These are phyloP conservation scores for Chlorophyllum brunneum DNA, from an alignment of 768 basidiomycete genomes.

Conservation along the genomic window DNA sequence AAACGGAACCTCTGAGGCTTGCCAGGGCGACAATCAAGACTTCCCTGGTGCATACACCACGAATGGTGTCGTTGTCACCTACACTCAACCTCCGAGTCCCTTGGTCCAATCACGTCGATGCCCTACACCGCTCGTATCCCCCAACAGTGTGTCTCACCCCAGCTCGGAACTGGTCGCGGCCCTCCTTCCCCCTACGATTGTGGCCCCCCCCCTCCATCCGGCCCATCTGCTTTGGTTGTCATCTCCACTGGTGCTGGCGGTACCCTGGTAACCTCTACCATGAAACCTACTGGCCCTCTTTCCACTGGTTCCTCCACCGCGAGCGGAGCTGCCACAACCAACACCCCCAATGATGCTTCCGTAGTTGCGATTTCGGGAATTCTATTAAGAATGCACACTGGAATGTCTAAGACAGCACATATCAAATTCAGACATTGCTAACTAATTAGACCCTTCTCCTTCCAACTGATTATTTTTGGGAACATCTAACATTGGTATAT, in stretches of 20 bases:
- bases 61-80: constrained; percentile 33
- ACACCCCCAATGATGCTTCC: constrained; percentile 16
- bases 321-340: not conserved
- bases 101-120: constrained; percentile 31
- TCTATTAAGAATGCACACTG: no score
- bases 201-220: not conserved
- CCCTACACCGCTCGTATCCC: constrained; percentile 36
- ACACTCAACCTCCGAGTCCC: constrained; percentile 36
- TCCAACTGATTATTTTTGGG: no score
- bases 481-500: no score
- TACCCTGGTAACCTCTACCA: not conserved
- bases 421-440: no score
- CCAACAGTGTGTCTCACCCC: constrained; percentile 28
- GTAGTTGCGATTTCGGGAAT: constrained; percentile 21
- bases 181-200: constrained; percentile 10
- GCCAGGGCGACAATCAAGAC: constrained; percentile 60
- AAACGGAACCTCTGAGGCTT: constrained; percentile 58
- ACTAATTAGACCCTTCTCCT: no score
- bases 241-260: not conserved
- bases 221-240: not conserved
- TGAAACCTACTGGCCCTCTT: not conserved
- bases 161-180: constrained; percentile 26
- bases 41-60: constrained; percentile 48
- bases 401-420: no score
- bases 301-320: no score